A percentile compares a stretch with the other conserved stretches of the same genome.
Evolutionary conservation across 352 stramenopile genomes (phyloP).

Genomic region (Globisporangium echinulatum): DNA sequence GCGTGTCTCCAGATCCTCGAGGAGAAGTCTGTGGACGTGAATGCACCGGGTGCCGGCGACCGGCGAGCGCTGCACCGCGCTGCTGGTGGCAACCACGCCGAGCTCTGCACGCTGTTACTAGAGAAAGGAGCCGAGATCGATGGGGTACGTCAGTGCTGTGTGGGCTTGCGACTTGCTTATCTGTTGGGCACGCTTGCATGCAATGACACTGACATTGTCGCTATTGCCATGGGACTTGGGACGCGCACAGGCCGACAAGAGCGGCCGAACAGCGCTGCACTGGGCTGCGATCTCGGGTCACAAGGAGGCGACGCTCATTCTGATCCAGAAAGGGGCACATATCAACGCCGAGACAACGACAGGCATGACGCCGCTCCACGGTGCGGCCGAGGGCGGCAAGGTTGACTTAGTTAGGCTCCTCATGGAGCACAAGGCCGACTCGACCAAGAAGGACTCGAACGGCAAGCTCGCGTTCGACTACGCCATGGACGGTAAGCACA

Average conservation of each 20-base stretch:
- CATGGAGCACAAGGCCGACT: slow-evolving; percentile 89
- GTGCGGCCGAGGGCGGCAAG: slow-evolving; percentile 86
- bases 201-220: neutral
- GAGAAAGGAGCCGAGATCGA: slow-evolving; percentile 85
- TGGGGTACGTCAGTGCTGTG: slow-evolving; percentile 31
- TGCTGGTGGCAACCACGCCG: slow-evolving; percentile 84
- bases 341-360: slow-evolving; percentile 89
- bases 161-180: too few species aligned
- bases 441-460: slow-evolving; percentile 82
- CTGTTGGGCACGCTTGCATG: neutral
- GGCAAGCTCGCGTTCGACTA: slow-evolving; percentile 91
- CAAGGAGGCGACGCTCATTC: slow-evolving; percentile 82
- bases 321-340: slow-evolving; percentile 80
- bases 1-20: slow-evolving; percentile 84
- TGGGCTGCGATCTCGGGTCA: slow-evolving; percentile 91
- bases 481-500: slow-evolving; percentile 90
- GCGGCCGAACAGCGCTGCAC: slow-evolving; percentile 87
- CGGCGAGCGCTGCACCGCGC: slow-evolving; percentile 84
- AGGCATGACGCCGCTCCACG: slow-evolving; percentile 86
- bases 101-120: slow-evolving; percentile 82
- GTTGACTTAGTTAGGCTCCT: slow-evolving; percentile 89
- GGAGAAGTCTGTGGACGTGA: slow-evolving; percentile 85
- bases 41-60: slow-evolving; percentile 80
- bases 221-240: neutral
- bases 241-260: slow-evolving; percentile 84